phyloP scores from a whole-genome alignment of 768 basidiomycete species.

The Lactarius sanguifluus region DNA sequence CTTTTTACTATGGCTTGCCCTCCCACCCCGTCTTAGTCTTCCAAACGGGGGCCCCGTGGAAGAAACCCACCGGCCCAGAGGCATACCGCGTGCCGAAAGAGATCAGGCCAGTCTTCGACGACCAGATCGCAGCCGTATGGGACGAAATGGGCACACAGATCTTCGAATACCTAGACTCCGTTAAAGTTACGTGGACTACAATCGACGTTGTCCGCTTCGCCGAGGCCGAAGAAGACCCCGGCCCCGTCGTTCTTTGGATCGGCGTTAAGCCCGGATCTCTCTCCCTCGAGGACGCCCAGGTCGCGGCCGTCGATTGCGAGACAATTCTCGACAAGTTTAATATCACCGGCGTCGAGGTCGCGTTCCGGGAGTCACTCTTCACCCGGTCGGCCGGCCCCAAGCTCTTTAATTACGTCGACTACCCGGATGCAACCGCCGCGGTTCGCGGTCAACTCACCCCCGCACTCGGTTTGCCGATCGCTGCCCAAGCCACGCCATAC shows the following conservation, averaged over 20 bases:
- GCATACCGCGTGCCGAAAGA: background rate
- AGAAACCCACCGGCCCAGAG: conserved; percentile 8
- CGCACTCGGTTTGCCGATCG: conserved; percentile 10
- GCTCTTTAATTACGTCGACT: background rate
- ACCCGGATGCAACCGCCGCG: background rate
- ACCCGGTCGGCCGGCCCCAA: background rate
- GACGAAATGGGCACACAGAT: conserved; percentile 6
- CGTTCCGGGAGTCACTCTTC: conserved; percentile 14
- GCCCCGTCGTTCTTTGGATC: conserved; percentile 6
- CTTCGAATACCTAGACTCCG: background rate
- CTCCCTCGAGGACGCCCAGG: conserved; percentile 8
- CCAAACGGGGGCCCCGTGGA: conserved; percentile 1
- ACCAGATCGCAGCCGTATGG: background rate
- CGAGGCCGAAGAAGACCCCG: background rate
- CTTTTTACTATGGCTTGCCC: background rate
- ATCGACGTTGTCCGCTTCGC: conserved; percentile 12
- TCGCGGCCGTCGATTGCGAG: background rate
- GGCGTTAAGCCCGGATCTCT: background rate
- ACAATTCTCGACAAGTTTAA: background rate
- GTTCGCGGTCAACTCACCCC: conserved; percentile 2
- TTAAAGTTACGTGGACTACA: background rate
- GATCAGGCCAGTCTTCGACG: conserved; percentile 1
- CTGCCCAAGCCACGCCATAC: background rate
- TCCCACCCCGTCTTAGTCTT: background rate
- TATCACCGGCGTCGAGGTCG: conserved; percentile 7